Conservation (phyloP, 192 early-diverging fungal genomes). For the Podila minutissima region DNA sequence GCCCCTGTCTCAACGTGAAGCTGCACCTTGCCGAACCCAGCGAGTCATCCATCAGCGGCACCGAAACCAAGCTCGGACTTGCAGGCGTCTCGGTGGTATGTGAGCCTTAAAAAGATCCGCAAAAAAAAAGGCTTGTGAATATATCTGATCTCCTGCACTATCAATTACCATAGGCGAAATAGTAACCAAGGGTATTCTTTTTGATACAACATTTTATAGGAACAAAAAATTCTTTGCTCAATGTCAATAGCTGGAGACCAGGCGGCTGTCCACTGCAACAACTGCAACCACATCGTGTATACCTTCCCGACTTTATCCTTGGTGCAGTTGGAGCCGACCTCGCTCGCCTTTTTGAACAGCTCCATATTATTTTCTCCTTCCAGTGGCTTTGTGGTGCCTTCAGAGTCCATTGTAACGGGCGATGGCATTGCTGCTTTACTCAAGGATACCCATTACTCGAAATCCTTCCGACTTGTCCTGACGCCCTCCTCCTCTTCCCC, state of each 20-base stretch:
- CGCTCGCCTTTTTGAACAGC: slow-evolving; percentile 25
- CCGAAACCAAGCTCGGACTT: slow-evolving; percentile 31
- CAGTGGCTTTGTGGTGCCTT: slow-evolving; percentile 22
- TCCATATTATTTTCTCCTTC: slow-evolving; percentile 34
- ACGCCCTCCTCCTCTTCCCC: neutral
- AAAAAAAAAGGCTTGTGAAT: neutral
- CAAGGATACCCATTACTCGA: slow-evolving; percentile 25
- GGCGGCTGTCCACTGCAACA: slow-evolving; percentile 27
- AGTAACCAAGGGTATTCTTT: too few relatives aligned
- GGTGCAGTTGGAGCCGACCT: slow-evolving; percentile 31
- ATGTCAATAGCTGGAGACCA: slow-evolving; percentile 40
- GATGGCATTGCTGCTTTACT: slow-evolving; percentile 16
- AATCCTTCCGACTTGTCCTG: slow-evolving; percentile 36
- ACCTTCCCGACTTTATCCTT: slow-evolving; percentile 32
- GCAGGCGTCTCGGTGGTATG: slow-evolving; percentile 49
- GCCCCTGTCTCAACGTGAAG: slow-evolving; percentile 50
- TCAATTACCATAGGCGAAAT: too few relatives aligned
- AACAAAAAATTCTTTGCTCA: slow-evolving; percentile 48
- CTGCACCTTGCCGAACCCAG: slow-evolving; percentile 34
- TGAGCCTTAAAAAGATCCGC: neutral
- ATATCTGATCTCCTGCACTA: neutral
- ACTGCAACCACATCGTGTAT: slow-evolving; percentile 38
- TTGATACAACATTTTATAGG: slow-evolving; percentile 6
- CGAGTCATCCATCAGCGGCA: slow-evolving; percentile 5
- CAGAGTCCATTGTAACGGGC: slow-evolving; percentile 14